Evolutionary conservation across 2,329 filamentous ascomycete genomes (phyloP), one percentile per base, ranked within the genome.

Genomic region (Colletotrichum echinochloae): DNA sequence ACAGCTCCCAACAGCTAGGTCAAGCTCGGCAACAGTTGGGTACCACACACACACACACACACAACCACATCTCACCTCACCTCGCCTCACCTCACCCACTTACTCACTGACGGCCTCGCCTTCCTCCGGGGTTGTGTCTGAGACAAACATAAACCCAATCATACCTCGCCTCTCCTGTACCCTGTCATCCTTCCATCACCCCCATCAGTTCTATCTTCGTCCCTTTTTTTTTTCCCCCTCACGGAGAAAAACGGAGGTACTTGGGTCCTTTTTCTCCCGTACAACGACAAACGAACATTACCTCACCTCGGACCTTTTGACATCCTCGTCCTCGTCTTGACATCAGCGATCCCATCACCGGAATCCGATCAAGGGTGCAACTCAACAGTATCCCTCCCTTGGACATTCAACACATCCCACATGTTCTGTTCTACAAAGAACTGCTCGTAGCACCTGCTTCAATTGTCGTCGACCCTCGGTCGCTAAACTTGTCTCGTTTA

Each of bases 131-230:
- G 62, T 54, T 49, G 62, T 65, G 62, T 48, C 64, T 62, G 57
- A 70, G 67, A 70, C 67, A 66, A 39, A 33, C 56, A 66, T 56
- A 39, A 70, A 66, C 39, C 66, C 62, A 70, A 61, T 61, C 62
- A 57, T 33, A 30, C 28, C 54, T 28, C 54, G 23, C 46, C 28
- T 56, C 12, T 49, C 37, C 41, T 44, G n/a, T 41, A 49, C 51
- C 49, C 56, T 46, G 35, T 26, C 39, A 37, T 41, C 26, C 35
- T 26, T 30, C 55, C 16, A 41, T 23, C 37, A 18, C 20, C 4
- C 26, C 52, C 30, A 6, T 44, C 55, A 44, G 4, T 9, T 20
- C 41, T 14, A 16, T 11, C 44, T 33, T 41, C 41, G 9, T 60
- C 28, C 12, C 9, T 3, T 26, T 18, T 16, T 26, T 35, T 60